Conservation (phyloP, 2,329 filamentous ascomycete species). For the Cytospora piceae region DNA sequence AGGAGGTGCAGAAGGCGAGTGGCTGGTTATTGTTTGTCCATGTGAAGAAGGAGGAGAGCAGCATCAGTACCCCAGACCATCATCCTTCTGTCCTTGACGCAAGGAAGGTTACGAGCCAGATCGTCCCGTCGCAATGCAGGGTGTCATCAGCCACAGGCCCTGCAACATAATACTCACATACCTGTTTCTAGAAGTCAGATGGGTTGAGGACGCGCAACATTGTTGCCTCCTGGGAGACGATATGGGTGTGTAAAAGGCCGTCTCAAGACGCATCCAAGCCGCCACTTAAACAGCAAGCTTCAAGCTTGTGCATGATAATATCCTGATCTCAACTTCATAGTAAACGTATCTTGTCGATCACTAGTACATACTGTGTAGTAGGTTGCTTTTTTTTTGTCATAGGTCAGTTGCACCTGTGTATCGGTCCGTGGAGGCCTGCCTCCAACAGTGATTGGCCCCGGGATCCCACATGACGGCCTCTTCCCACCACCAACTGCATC, state of each 20-base stretch:
- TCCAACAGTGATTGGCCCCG: slow-evolving; percentile 18
- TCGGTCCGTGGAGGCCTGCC: slow-evolving; percentile 14
- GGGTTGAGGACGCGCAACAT: not conserved
- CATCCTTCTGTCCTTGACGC: not conserved
- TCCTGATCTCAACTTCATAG: not conserved
- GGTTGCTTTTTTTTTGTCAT: not conserved
- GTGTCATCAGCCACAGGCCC: not conserved
- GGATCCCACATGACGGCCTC: slow-evolving; percentile 26
- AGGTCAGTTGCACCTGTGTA: slow-evolving; percentile 11
- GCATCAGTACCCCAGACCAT: not conserved
- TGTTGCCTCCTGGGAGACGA: not conserved
- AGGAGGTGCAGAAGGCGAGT: slow-evolving; percentile 8
- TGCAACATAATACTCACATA: not conserved
- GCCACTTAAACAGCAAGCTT: not conserved
- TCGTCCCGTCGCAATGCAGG: not conserved
- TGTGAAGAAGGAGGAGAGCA: slow-evolving; percentile 15
- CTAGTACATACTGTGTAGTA: not conserved
- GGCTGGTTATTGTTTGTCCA: slow-evolving; percentile 11
- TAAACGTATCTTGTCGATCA: not conserved
- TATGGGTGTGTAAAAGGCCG: not conserved
- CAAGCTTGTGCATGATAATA: not conserved
- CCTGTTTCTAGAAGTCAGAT: not conserved
- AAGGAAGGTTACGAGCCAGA: not conserved
- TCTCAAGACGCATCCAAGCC: not conserved
- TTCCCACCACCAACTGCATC: slow-evolving; percentile 25